A percentile compares a stretch with the other conserved stretches of the same genome.
Evolutionary conservation across 2,329 filamentous ascomycete genomes (phyloP).

Genomic region (Pseudocercospora pini-densiflorae): DNA sequence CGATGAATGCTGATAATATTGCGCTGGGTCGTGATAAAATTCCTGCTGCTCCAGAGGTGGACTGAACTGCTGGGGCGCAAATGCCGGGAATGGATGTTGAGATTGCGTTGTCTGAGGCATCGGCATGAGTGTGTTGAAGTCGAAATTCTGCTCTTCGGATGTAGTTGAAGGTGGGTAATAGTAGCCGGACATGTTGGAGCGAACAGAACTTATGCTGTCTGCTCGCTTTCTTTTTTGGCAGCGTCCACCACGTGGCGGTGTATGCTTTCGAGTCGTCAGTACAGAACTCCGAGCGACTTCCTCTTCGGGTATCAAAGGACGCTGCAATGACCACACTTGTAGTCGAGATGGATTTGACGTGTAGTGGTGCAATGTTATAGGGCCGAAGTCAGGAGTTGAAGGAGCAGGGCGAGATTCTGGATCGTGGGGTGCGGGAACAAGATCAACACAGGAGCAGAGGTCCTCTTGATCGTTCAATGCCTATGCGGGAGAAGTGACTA

Average conservation of each 20-base stretch:
- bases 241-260: conserved; percentile 9
- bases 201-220: conserved; percentile 8
- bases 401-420: background rate
- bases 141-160: conserved; percentile 24
- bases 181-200: conserved; percentile 28
- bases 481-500: background rate
- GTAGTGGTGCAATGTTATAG: conserved; percentile 7
- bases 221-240: conserved; percentile 13
- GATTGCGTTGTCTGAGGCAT: conserved; percentile 17
- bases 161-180: conserved; percentile 21
- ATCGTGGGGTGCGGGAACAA: conserved; percentile 1
- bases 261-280: conserved; percentile 15
- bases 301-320: background rate
- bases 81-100: conserved; percentile 14
- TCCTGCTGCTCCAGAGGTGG: conserved; percentile 11
- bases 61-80: conserved; percentile 12
- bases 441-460: background rate
- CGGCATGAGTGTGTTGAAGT: conserved; percentile 14
- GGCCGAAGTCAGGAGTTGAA: conserved; percentile 11
- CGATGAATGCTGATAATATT: conserved; percentile 17
- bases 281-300: background rate
- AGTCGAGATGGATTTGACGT: background rate
- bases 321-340: background rate
- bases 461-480: background rate
- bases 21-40: conserved; percentile 9